Evolutionary conservation across 208 protist species (phyloP), one percentile per base, ranked within the genome.

Genomic region (Spongospora subterranea): DNA sequence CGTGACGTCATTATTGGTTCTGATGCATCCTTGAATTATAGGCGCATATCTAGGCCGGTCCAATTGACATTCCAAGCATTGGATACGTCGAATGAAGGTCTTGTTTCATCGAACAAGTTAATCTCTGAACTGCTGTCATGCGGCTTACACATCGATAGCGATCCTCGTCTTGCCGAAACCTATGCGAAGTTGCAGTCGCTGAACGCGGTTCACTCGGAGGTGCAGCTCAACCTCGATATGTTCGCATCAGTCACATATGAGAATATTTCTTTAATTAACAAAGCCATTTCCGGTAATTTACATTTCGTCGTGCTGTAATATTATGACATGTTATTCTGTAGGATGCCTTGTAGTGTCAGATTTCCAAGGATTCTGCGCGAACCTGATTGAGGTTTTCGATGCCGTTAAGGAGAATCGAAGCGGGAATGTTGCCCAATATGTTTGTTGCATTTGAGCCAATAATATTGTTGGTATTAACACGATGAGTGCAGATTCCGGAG

Each of bases 231-330:
- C 35, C n/a, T 82, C 6, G 71, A 82, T 17, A 43, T 35, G n/a
- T 82, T 82, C n/a, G 71, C 71, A 40, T n/a, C 6, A 20, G 71
- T 82, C 40, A 39, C 71, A 43, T 43, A 82, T 43, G 71, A 35
- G n/a, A 82, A 82, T 43, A 82, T 82, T 43, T 45, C 71, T 40
- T n/a, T 82, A 6, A 82, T 82, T n/a, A 35, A 82, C 71, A 82
- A 82, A 35, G 71, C 71, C 71, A 82, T 82, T 43, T 82, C 71
- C 13, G 71, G 71, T 43, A 82, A 40, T 35, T 60, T 60, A 29
- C 50, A 6, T 60, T 60, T 60, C 6, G 50, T 60, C 24, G 50
- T 60, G 6, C 13, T 24, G 13, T 60, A 6, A 29, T 6, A 60
- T 60, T 60, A 29, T 60, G 13, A 60, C 50, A 60, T 6, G n/a